These are phyloP conservation scores for Detonula confervacea DNA, from an alignment of 352 stramenopile species.

Conservation along the genomic window DNA sequence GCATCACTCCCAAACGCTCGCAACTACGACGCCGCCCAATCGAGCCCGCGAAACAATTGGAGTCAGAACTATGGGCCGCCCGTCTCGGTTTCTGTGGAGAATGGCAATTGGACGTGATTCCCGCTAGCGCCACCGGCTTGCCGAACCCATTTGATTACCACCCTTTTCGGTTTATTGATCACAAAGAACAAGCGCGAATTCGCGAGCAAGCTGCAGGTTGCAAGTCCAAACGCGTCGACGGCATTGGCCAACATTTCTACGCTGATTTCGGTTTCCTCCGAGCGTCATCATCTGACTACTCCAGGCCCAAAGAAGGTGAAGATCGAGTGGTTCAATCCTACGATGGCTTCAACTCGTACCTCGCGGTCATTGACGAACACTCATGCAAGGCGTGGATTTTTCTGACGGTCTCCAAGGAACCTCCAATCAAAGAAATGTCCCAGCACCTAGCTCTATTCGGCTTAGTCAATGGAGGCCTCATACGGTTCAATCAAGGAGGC, in stretches of 20 bases:
- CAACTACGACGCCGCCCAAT: background rate
- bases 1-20: background rate
- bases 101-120: conserved; percentile 14
- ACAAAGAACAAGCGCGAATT: conserved; percentile 2
- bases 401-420: conserved; percentile 25
- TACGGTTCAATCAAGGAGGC: conserved; percentile 34
- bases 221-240: background rate
- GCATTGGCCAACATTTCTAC: background rate
- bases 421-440: conserved; percentile 12
- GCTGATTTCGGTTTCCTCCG: conserved; percentile 20
- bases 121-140: background rate
- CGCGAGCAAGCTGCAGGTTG: background rate
- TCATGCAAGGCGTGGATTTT: conserved; percentile 33
- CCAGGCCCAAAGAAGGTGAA: background rate
- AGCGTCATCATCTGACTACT: conserved; percentile 3
- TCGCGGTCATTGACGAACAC: conserved; percentile 10
- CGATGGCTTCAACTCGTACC: conserved; percentile 24
- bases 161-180: conserved; percentile 15
- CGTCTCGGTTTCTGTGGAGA: conserved; percentile 19
- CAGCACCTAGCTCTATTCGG: conserved; percentile 16
- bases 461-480: conserved; percentile 17
- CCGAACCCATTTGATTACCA: conserved; percentile 10
- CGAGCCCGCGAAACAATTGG: background rate
- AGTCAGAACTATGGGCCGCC: conserved; percentile 21
- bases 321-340: conserved; percentile 5